Evolutionary conservation across 345 rosid genomes (phyloP), one percentile per base, ranked within the genome.

Genomic region (Bruguiera gymnorhiza): DNA sequence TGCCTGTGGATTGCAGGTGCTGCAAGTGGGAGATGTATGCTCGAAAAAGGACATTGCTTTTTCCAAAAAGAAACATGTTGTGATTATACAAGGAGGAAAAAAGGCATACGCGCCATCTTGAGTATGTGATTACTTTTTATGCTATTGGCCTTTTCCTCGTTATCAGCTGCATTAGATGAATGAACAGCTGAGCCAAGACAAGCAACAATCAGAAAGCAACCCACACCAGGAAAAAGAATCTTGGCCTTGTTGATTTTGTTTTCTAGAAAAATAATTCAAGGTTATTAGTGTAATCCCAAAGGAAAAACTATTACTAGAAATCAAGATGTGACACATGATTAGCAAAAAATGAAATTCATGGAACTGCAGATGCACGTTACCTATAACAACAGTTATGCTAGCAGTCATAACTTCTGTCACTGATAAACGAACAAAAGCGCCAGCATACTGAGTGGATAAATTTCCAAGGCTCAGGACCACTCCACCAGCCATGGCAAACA

Each of bases 401-500:
- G 87, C 78, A 46, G 87, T n/a, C 68, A 93, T 82, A 27, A 90
- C 97, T 84, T 86, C 87, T 13, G 90, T 86, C 8, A 93, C 91
- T 2, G 96, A 88, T 72, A 93, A 81, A 39, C 98, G 97, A 56
- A 87, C 89, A 70, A 88, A 84, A 75, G 97, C 96, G 85, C 86
- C 83, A 60, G 93, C 91, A 73, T 90, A 90, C 65, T 87, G 97
- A 48, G 96, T 82, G 29, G 87, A 66, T 36, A 93, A 71, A 72
- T 90, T 90, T 65, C 97, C 98, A 1, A 90, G 43, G 84, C 97
- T 86, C 31, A 90, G 85, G 58, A 85, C 85, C 46, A 90, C 58
- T 27, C 95, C 96, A 67, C 96, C 97, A 7, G 75, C 88, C 93
- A 87, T 84, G 51, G 98, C 91, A 75, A 90, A 90, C 83, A 86